phyloP scores from a whole-genome alignment of 139 green algal genomes.

The Diplosphaera chodatii region DNA sequence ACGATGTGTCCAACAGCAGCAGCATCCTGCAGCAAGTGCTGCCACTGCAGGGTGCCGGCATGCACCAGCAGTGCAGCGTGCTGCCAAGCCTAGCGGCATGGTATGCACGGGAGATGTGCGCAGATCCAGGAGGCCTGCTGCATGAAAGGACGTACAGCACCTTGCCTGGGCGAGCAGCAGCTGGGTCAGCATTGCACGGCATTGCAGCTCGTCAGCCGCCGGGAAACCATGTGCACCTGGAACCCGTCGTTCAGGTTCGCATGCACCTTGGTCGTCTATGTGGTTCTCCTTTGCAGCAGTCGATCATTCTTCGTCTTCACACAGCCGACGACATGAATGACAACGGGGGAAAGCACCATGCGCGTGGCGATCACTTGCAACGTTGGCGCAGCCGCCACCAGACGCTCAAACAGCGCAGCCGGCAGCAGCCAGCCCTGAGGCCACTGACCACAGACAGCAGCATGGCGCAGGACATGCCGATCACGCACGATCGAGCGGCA shows the following conservation, averaged over 20 bases:
- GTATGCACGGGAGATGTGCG: neutral
- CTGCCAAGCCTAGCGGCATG: neutral
- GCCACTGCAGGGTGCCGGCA: too few species aligned
- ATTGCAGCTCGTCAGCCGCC: too few species aligned
- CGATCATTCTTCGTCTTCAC: neutral
- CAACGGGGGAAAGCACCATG: too few species aligned
- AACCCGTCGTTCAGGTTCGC: too few species aligned
- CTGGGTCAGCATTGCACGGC: too few species aligned
- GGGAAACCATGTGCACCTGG: too few species aligned
- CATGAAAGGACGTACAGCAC: neutral
- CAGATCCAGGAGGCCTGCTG: neutral
- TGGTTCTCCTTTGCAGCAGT: too few species aligned
- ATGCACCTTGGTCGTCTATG: too few species aligned
- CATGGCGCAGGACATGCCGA: neutral
- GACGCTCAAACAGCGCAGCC: too few species aligned
- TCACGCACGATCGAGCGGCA: too few species aligned
- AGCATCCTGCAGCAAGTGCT: neutral
- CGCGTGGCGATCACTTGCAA: neutral
- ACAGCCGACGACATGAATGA: neutral
- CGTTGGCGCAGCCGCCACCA: neutral
- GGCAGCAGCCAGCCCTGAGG: neutral
- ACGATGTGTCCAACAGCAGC: neutral
- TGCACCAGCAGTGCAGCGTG: neutral
- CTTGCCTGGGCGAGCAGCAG: neutral
- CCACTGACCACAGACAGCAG: neutral